Conservation (phyloP, 768 basidiomycete species). For the Cubamyces sp. region DNA sequence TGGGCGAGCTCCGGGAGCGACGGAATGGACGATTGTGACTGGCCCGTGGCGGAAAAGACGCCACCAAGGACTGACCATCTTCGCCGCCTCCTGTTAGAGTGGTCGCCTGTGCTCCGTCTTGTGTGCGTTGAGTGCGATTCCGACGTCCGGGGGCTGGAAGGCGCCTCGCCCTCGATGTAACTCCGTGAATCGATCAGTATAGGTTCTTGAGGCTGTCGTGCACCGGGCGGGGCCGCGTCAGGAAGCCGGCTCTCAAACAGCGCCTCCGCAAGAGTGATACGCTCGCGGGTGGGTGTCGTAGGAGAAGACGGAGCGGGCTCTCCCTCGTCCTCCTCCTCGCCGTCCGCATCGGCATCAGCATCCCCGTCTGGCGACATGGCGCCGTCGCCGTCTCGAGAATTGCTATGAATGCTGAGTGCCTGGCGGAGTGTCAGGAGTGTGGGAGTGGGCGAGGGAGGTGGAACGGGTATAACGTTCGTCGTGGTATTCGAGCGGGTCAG, state of each 20-base stretch:
- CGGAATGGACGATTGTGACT: constrained; percentile 28
- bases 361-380: constrained; percentile 33
- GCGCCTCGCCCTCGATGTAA: constrained; percentile 47
- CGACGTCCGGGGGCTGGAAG: constrained; percentile 51
- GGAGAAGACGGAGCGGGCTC: constrained; percentile 36
- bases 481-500: constrained; percentile 39
- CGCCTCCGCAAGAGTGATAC: constrained; percentile 73
- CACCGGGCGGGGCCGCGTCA: constrained; percentile 70
- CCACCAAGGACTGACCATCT: constrained; percentile 75
- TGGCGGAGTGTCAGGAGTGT: constrained; percentile 70
- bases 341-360: constrained; percentile 53
- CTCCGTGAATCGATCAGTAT: constrained; percentile 55
- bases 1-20: constrained; percentile 25
- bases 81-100: constrained; percentile 51
- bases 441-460: constrained; percentile 59
- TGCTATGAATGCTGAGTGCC: constrained; percentile 56
- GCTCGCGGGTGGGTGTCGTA: constrained; percentile 48
- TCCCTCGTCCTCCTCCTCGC: constrained; percentile 52
- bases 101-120: constrained; percentile 37
- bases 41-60: constrained; percentile 39
- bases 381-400: constrained; percentile 22
- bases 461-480: constrained; percentile 38
- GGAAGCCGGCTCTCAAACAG: constrained; percentile 81
- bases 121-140: constrained; percentile 39
- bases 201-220: constrained; percentile 66